These are phyloP conservation scores for Eucalyptus albens DNA, from an alignment of 345 rosid species.

Conservation along the genomic window DNA sequence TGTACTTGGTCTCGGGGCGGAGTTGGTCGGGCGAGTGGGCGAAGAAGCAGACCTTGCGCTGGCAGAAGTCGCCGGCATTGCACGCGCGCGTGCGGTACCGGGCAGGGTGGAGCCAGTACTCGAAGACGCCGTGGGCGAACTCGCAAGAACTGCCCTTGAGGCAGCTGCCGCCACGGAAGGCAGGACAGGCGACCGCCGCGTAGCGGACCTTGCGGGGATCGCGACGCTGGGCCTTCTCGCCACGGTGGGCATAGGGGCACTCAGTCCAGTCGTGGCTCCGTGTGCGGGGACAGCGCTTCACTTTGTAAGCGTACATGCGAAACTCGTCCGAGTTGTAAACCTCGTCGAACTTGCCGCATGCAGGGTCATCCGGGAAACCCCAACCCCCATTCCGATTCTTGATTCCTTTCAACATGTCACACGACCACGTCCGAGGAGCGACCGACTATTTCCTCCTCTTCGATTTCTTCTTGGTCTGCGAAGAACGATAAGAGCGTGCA, in stretches of 20 bases:
- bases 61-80: slow-evolving; percentile 1
- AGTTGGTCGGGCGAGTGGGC: slow-evolving; percentile 1
- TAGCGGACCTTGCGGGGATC: slow-evolving; percentile 66
- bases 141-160: neutral
- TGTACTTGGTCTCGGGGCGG: neutral
- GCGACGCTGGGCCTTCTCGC: slow-evolving; percentile 88
- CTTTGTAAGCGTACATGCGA: slow-evolving; percentile 82
- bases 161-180: slow-evolving; percentile 44
- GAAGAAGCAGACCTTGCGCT: slow-evolving; percentile 6
- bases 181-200: slow-evolving; percentile 60
- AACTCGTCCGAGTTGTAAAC: slow-evolving; percentile 54
- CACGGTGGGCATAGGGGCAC: slow-evolving; percentile 83
- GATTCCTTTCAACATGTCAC: neutral
- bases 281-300: slow-evolving; percentile 56
- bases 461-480: neutral
- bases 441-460: neutral
- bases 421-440: neutral
- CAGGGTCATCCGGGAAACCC: neutral
- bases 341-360: slow-evolving; percentile 3
- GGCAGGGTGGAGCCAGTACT: slow-evolving; percentile 6
- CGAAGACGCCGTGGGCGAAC: slow-evolving; percentile 1
- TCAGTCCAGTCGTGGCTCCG: slow-evolving; percentile 91
- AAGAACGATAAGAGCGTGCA: neutral
- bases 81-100: neutral
- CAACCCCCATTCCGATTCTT: neutral